These are phyloP conservation scores for Rhizophlyctis rosea DNA, from an alignment of 192 early-diverging fungal genomes.

Conservation along the genomic window DNA sequence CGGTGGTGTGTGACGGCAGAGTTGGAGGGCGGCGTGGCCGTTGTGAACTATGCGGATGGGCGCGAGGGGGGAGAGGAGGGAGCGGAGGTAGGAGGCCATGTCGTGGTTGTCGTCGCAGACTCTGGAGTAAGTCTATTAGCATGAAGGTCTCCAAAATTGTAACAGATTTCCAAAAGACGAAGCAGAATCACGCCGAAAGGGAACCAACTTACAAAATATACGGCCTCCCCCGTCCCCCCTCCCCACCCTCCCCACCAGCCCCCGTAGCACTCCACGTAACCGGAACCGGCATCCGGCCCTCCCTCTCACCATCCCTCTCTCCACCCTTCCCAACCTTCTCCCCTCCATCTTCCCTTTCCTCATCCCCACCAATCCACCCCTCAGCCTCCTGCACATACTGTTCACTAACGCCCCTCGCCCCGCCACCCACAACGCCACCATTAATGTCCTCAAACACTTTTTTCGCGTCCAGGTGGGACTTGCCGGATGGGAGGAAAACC, in stretches of 20 bases:
- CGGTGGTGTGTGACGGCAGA: not conserved
- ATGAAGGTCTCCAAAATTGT: too few species aligned
- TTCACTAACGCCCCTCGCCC: not conserved
- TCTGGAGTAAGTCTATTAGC: not conserved
- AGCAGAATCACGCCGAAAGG: too few species aligned
- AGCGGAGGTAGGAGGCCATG: constrained; percentile 16
- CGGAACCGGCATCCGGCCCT: too few species aligned
- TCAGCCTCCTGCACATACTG: not conserved
- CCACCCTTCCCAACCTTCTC: not conserved
- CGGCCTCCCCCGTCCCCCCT: not conserved
- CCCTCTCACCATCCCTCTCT: too few species aligned
- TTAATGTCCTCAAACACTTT: not conserved
- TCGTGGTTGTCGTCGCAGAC: constrained; percentile 30
- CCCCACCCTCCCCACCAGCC: not conserved
- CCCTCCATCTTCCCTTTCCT: not conserved
- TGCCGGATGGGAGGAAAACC: constrained; percentile 18
- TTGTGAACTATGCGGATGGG: constrained; percentile 2
- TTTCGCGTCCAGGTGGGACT: not conserved
- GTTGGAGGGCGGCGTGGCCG: constrained; percentile 20
- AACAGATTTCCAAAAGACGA: too few species aligned
- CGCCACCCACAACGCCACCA: not conserved
- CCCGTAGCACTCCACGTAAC: not conserved
- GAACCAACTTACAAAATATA: not conserved
- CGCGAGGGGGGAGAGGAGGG: constrained; percentile 11
- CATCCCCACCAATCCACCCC: not conserved